Evolutionary conservation across 495 filamentous ascomycete genomes (phyloP), one percentile per base, ranked within the genome.

Genomic region (Penicilliopsis zonata): DNA sequence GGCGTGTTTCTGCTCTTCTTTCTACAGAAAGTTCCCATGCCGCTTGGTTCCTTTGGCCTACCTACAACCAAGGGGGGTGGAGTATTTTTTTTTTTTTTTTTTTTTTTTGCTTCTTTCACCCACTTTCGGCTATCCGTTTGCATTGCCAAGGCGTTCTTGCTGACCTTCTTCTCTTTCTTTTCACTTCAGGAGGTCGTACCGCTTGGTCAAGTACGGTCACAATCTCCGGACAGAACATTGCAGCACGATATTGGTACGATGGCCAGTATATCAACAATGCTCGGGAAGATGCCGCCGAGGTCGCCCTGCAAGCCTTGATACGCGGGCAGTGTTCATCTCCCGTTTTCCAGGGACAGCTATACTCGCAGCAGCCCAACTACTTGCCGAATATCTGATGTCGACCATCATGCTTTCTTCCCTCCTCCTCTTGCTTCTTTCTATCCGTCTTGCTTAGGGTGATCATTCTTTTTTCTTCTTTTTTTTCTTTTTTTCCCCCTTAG

Each of bases 191-290:
- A 46, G 86, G 85, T 41, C 79, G 86, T 40, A 94, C 86, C 19
- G 86, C 86, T 31, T 94, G 86, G 86, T 87, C 85, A 30, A 76
- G 72, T 56, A 67, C 59, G 20, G 80, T 92, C 36, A 67, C 54
- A 9, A 61, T 88, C 34, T 46, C 57, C 38, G 69, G 74, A 36
- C 46, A 61, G 27, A 49, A 49, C 27, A 62, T 78, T 47, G 36
- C 60, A 6, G 87, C 86, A 23, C 76, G 84, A 36, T 92, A 76
- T 62, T 94, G 82, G 85, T 94, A 92, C 55, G 85, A 92, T 53
- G 86, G 83, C 22, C 71, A 84, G 41, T 81, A 79, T 45, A 59
- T 86, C 58, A 72, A 86, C 58, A 90, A 88, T 47, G 86, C 87
- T 32, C 82, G 73, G 55, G 87, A 94, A 47, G 86, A 94, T 53